These are phyloP conservation scores for Daldinia childiae DNA, from an alignment of 495 filamentous ascomycete species.

Conservation along the genomic window DNA sequence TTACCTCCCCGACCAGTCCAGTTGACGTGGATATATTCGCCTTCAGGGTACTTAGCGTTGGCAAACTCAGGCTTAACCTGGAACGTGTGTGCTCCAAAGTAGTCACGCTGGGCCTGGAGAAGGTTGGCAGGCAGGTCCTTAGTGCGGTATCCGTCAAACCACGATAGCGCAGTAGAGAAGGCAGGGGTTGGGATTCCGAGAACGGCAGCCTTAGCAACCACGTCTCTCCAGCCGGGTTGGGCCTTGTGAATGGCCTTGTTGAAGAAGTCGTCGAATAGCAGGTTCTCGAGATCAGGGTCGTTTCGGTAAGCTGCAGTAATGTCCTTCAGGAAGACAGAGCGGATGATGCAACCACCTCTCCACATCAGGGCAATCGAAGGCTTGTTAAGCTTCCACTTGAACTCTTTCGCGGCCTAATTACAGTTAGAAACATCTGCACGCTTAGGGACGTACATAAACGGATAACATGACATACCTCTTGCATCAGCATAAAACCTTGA, in stretches of 20 bases:
- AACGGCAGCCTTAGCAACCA: slow-evolving; percentile 87
- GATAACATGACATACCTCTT: slow-evolving; percentile 74
- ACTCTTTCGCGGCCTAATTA: slow-evolving; percentile 86
- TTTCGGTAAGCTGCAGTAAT: slow-evolving; percentile 97
- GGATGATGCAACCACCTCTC: slow-evolving; percentile 99
- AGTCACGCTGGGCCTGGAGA: slow-evolving; percentile 97
- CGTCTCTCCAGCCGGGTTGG: slow-evolving; percentile 94
- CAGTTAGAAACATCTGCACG: slow-evolving; percentile 30
- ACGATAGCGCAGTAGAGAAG: slow-evolving; percentile 94
- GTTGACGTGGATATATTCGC: slow-evolving; percentile 97
- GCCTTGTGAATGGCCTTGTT: slow-evolving; percentile 97
- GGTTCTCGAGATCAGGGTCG: slow-evolving; percentile 95
- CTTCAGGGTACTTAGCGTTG: slow-evolving; percentile 82
- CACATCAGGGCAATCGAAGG: slow-evolving; percentile 99
- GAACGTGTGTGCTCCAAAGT: slow-evolving; percentile 99
- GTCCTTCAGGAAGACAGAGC: slow-evolving; percentile 99
- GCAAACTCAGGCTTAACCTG: slow-evolving; percentile 91
- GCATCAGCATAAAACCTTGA: slow-evolving; percentile 99
- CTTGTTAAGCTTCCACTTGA: slow-evolving; percentile 99
- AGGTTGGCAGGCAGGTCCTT: slow-evolving; percentile 96
- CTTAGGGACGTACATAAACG: neutral
- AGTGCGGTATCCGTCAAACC: slow-evolving; percentile 98
- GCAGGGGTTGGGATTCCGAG: slow-evolving; percentile 95
- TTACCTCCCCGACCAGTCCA: slow-evolving; percentile 98
- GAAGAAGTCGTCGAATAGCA: slow-evolving; percentile 99